phyloP scores from a whole-genome alignment of 2,329 filamentous ascomycete species.

The Phialophora tarda region DNA sequence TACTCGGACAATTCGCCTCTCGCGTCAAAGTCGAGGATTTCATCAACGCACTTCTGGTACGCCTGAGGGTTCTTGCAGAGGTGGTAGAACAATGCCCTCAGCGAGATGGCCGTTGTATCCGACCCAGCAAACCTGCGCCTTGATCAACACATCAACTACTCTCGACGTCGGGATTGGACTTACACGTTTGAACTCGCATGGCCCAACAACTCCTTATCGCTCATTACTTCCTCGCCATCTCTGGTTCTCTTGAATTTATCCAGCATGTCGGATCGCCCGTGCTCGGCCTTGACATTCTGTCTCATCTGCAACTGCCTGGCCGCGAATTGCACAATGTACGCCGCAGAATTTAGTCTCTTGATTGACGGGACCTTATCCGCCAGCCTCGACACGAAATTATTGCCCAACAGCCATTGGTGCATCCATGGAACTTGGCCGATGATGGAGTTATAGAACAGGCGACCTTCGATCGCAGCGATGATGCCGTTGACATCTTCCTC shows the following conservation, averaged over 20 bases:
- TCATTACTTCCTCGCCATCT: slow-evolving; percentile 33
- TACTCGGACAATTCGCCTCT: slow-evolving; percentile 29
- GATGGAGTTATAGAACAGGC: slow-evolving; percentile 32
- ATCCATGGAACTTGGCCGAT: slow-evolving; percentile 30
- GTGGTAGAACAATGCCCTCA: slow-evolving; percentile 47
- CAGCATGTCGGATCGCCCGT: slow-evolving; percentile 28
- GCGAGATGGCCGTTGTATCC: slow-evolving; percentile 34
- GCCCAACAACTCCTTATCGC: slow-evolving; percentile 27
- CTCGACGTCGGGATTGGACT: slow-evolving; percentile 2
- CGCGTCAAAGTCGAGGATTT: slow-evolving; percentile 28
- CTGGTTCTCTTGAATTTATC: slow-evolving; percentile 31
- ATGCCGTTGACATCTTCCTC: slow-evolving; percentile 46
- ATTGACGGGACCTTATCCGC: slow-evolving; percentile 28
- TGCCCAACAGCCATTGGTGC: slow-evolving; percentile 29
- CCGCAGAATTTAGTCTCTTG: slow-evolving; percentile 27
- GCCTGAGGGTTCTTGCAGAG: slow-evolving; percentile 52
- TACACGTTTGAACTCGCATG: slow-evolving; percentile 35
- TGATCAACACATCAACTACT: not conserved
- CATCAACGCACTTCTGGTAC: slow-evolving; percentile 29
- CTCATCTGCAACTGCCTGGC: slow-evolving; percentile 28
- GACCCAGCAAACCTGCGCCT: slow-evolving; percentile 30
- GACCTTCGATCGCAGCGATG: slow-evolving; percentile 40
- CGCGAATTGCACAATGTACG: slow-evolving; percentile 33
- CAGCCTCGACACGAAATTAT: slow-evolving; percentile 19
- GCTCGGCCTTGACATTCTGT: slow-evolving; percentile 17